Evolutionary conservation across 768 basidiomycete species (phyloP), one percentile per base, ranked within the genome.

Genomic region (Lentinula guzmanii): DNA sequence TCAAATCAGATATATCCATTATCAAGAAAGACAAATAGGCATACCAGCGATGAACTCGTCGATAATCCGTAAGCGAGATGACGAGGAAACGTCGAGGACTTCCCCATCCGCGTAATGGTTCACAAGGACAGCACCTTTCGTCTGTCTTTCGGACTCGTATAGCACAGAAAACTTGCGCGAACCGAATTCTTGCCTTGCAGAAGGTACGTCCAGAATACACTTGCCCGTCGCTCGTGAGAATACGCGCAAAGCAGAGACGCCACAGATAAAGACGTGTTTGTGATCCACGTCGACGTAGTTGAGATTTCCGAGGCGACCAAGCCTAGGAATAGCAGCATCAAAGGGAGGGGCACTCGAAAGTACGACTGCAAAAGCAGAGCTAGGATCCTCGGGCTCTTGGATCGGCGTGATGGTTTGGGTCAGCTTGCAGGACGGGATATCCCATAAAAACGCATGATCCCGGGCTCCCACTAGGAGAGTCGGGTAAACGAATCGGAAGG

Each of bases 401-500:
- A 77, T 75, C 34, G 75, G 70, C 3, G 73, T 62, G 37, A 89
- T 76, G 5, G 76, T 77, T 68, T 86, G 81, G 1, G 82, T 68
- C 13, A 85, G 64, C 21, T 70, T 64, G 0, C 80, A 82, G 0
- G 81, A 78, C 2, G 77, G 77, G 24, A 91, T 74, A 65, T 93
- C 83, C 80, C 83, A 91, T 2, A 91, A 61, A 63, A 79, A 89
- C 0, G 84, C 84, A 39, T 70, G 70, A 16, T 72, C 67, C 15
- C 63, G 33, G 1, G 78, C 75, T 0, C 80, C 79, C 2, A 83
- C 81, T 2, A 89, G 71, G 6, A 93, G 73, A 10, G 78, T 82
- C 1, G 90, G 90, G 67, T 86, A 87, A 7, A 84, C 84, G 62
- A 90, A 82, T 15, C 88, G 82, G 70, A 82, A 91, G 0, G 89